These are phyloP conservation scores for Solanum chacoense DNA, from an alignment of 305 asterid species.

Conservation along the genomic window DNA sequence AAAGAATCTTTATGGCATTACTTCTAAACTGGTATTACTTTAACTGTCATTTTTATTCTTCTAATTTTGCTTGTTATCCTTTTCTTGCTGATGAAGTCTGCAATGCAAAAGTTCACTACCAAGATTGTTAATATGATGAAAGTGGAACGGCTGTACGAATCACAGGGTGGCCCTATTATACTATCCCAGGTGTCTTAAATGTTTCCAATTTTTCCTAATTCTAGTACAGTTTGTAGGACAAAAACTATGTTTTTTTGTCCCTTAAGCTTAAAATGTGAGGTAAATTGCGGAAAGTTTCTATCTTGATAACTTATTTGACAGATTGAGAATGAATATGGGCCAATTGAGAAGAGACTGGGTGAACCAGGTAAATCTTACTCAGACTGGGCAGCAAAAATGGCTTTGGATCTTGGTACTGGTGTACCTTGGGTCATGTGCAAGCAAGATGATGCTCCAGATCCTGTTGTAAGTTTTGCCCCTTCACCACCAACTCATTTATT, in stretches of 20 bases:
- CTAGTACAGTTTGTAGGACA: neutral
- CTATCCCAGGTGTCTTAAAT: conserved; percentile 62
- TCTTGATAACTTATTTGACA: conserved; percentile 12
- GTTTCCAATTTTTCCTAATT: neutral
- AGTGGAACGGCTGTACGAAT: conserved; percentile 54
- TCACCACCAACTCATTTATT: neutral
- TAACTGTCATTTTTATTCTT: neutral
- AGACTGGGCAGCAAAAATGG: conserved; percentile 98
- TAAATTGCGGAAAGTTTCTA: neutral
- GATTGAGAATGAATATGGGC: conserved; percentile 99
- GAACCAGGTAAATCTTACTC: conserved; percentile 70
- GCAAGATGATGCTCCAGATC: conserved; percentile 99
- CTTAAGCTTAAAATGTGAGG: neutral
- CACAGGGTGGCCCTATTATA: conserved; percentile 91
- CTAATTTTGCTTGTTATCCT: conserved; percentile 10
- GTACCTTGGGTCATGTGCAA: conserved; percentile 99
- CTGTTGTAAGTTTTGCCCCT: conserved; percentile 48
- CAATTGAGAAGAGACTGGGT: conserved; percentile 84
- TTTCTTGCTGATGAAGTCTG: conserved; percentile 37
- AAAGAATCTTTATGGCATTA: neutral
- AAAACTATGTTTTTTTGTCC: neutral
- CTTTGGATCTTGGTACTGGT: conserved; percentile 80
- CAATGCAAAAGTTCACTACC: conserved; percentile 83
- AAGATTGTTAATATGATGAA: conserved; percentile 88
- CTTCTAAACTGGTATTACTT: neutral